Conservation (phyloP, 495 filamentous ascomycete species). For the Margaritispora aquatica region DNA sequence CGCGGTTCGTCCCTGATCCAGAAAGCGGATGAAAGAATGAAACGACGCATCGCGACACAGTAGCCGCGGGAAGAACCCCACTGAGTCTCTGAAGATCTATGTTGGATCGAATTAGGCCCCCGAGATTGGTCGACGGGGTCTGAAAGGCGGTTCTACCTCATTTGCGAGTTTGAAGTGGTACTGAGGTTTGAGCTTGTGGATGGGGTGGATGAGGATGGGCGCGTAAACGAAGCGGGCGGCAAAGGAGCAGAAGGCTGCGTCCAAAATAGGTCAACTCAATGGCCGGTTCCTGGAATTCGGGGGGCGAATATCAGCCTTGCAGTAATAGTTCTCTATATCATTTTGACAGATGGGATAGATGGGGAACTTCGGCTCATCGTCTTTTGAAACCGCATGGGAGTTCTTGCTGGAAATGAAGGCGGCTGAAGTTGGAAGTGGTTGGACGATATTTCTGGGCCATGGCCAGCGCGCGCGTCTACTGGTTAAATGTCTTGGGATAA, state of each 20-base stretch:
- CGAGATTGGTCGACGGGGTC: conserved; percentile 10
- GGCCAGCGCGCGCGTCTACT: conserved; percentile 11
- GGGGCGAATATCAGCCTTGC: background rate
- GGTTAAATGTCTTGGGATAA: conserved; percentile 3
- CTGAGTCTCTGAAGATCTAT: conserved; percentile 7
- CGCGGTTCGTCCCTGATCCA: background rate
- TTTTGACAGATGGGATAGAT: background rate
- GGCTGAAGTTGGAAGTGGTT: conserved; percentile 4
- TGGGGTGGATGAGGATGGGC: conserved; percentile 12
- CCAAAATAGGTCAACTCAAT: conserved; percentile 12
- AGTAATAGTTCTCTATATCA: background rate
- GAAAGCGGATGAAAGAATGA: conserved; percentile 12
- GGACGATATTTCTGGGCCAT: background rate
- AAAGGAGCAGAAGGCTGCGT: conserved; percentile 11
- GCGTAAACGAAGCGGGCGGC: conserved; percentile 10
- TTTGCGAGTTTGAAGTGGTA: conserved; percentile 1
- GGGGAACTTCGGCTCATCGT: conserved; percentile 2
- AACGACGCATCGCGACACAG: conserved; percentile 8
- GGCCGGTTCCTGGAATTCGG: background rate
- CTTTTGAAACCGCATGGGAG: background rate
- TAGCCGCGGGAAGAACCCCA: conserved; percentile 10
- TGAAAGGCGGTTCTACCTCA: conserved; percentile 15
- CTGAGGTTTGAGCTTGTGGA: background rate
- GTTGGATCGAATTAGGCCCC: background rate
- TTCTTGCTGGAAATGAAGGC: background rate